Percentiles rank a stretch among this genome's conserved stretches.
Conservation (phyloP, 306 rosid genomes). For the Malus fusca region DNA sequence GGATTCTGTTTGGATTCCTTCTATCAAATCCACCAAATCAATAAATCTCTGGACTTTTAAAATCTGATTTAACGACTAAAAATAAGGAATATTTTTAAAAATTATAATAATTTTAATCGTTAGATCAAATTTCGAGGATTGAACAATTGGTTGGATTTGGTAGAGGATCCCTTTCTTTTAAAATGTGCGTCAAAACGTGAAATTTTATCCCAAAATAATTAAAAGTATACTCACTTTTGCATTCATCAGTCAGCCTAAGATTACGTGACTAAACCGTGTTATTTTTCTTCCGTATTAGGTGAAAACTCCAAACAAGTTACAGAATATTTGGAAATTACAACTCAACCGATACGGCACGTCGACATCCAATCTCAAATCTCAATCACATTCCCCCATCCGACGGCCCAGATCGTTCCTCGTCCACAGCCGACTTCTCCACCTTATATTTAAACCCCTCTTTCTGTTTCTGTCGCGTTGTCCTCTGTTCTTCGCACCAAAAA, state of each 20-base stretch:
- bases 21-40: too few relatives aligned
- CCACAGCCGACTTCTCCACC: background rate
- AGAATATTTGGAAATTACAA: background rate
- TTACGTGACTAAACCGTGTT: background rate
- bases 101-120: too few relatives aligned
- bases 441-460: background rate
- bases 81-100: too few relatives aligned
- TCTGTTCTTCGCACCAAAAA: background rate
- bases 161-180: too few relatives aligned
- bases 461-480: background rate
- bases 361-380: background rate
- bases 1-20: fast-evolving
- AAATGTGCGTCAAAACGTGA: too few relatives aligned
- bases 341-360: background rate
- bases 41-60: too few relatives aligned
- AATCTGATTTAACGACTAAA: too few relatives aligned
- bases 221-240: background rate
- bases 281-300: background rate
- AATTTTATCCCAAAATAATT: background rate
- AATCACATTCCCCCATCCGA: background rate
- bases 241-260: background rate
- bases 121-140: too few relatives aligned
- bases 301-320: background rate
- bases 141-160: too few relatives aligned
- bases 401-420: slow-evolving; percentile 23